Conservation (phyloP, 768 basidiomycete species). For the Pleurotus sapidus region DNA sequence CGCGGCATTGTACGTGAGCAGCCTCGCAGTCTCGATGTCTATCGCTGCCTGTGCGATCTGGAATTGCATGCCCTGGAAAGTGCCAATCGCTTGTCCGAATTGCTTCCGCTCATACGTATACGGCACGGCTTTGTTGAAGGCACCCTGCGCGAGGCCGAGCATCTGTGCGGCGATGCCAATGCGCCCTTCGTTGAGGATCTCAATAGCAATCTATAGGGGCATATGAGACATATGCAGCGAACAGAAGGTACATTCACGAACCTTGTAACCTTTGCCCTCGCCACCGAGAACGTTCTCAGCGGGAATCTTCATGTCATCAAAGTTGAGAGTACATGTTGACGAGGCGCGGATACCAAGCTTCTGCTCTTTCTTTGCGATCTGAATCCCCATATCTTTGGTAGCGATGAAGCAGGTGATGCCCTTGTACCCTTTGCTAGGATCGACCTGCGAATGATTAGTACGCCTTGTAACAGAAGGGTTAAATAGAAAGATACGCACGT, state of each 20-base stretch:
- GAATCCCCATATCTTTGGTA: conserved; percentile 93
- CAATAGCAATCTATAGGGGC: conserved; percentile 76
- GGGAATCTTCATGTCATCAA: conserved; percentile 87
- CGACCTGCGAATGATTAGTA: conserved; percentile 43
- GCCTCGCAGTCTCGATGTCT: conserved; percentile 85
- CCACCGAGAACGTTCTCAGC: conserved; percentile 90
- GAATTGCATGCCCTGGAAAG: conserved; percentile 95
- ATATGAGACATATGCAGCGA: background rate
- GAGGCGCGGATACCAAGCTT: conserved; percentile 97
- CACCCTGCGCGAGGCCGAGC: conserved; percentile 97
- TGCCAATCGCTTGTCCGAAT: conserved; percentile 91
- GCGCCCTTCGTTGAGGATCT: conserved; percentile 95
- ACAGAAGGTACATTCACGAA: conserved; percentile 14
- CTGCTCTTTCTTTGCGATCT: conserved; percentile 98
- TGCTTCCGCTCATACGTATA: conserved; percentile 94
- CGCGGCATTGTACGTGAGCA: conserved; percentile 96
- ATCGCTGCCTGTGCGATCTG: conserved; percentile 90
- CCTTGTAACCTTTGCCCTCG: conserved; percentile 91
- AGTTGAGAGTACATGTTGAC: conserved; percentile 91
- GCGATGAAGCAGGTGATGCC: conserved; percentile 98
- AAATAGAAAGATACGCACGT: conserved; percentile 42
- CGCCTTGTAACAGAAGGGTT: background rate
- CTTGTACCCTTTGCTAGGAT: conserved; percentile 95
- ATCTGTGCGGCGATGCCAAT: conserved; percentile 99
- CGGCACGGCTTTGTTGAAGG: conserved; percentile 92